Percentiles rank a stretch among this genome's conserved stretches.
Conservation (phyloP, 2,329 filamentous ascomycete genomes). For the Fusarium algeriense region DNA sequence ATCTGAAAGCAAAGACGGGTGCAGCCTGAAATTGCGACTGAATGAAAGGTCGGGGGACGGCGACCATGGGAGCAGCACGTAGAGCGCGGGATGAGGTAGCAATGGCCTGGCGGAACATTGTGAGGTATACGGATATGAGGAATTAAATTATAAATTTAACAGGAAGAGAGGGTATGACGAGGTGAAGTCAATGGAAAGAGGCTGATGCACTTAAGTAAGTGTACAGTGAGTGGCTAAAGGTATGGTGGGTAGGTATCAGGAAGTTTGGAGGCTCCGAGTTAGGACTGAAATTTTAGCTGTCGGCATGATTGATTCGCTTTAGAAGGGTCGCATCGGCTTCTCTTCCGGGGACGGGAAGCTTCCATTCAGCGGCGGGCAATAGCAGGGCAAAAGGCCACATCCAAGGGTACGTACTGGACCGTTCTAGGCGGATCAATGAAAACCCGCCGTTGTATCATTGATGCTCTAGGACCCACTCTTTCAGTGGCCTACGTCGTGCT, state of each 20-base stretch:
- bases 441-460: slow-evolving; percentile 37
- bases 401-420: slow-evolving; percentile 8
- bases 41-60: slow-evolving; percentile 52
- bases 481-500: slow-evolving; percentile 51
- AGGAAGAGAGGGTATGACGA: slow-evolving; percentile 6
- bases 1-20: slow-evolving; percentile 54
- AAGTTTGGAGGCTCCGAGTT: slow-evolving; percentile 44
- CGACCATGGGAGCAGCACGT: slow-evolving; percentile 55
- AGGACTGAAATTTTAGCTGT: slow-evolving; percentile 50
- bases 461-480: slow-evolving; percentile 33
- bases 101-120: slow-evolving; percentile 62
- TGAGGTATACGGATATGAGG: slow-evolving; percentile 24
- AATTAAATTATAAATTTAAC: slow-evolving; percentile 14
- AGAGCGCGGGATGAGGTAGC: slow-evolving; percentile 59
- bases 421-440: slow-evolving; percentile 48
- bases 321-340: slow-evolving; percentile 44
- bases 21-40: slow-evolving; percentile 55
- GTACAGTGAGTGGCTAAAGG: slow-evolving; percentile 30
- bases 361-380: slow-evolving; percentile 19
- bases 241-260: slow-evolving; percentile 40
- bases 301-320: slow-evolving; percentile 40
- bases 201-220: slow-evolving; percentile 35
- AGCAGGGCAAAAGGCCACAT: slow-evolving; percentile 17
- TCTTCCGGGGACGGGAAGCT: slow-evolving; percentile 39
- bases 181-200: slow-evolving; percentile 18